Conservation (phyloP, 495 filamentous ascomycete species). For the Podospora comata region DNA sequence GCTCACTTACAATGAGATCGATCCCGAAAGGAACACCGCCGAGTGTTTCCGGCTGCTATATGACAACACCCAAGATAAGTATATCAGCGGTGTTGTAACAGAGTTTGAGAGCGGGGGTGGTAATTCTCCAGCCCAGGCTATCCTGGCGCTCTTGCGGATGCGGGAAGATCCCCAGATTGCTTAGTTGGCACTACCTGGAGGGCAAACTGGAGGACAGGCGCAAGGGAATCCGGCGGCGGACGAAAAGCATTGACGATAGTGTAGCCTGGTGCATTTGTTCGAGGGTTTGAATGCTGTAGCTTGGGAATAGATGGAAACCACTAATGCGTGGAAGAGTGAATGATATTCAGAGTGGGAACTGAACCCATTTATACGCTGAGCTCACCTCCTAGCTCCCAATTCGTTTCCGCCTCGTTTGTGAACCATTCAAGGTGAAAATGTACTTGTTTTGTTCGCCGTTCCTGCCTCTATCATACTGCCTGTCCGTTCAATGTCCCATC, state of each 20-base stretch:
- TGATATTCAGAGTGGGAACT: neutral
- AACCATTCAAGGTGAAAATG: neutral
- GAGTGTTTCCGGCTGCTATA: slow-evolving; percentile 84
- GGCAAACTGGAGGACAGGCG: neutral
- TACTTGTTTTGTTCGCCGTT: neutral
- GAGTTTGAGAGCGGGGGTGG: slow-evolving; percentile 65
- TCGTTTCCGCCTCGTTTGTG: neutral
- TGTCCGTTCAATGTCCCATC: neutral
- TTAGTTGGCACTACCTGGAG: slow-evolving; percentile 11
- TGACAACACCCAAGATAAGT: slow-evolving; percentile 89
- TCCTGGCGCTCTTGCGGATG: slow-evolving; percentile 54
- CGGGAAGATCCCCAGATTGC: slow-evolving; percentile 47
- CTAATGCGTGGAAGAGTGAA: neutral
- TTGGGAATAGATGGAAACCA: neutral
- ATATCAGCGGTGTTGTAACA: slow-evolving; percentile 83
- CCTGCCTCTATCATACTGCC: neutral
- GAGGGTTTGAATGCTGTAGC: neutral
- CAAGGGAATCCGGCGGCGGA: slow-evolving; percentile 8
- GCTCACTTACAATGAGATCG: slow-evolving; percentile 91
- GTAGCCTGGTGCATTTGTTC: neutral
- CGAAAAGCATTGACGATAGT: neutral
- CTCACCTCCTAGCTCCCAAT: neutral
- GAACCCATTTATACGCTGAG: neutral
- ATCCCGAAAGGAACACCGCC: slow-evolving; percentile 47
- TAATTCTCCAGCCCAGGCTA: slow-evolving; percentile 78